phyloP scores from a whole-genome alignment of 2,329 filamentous ascomycete genomes.

The Beauveria brongniartii region DNA sequence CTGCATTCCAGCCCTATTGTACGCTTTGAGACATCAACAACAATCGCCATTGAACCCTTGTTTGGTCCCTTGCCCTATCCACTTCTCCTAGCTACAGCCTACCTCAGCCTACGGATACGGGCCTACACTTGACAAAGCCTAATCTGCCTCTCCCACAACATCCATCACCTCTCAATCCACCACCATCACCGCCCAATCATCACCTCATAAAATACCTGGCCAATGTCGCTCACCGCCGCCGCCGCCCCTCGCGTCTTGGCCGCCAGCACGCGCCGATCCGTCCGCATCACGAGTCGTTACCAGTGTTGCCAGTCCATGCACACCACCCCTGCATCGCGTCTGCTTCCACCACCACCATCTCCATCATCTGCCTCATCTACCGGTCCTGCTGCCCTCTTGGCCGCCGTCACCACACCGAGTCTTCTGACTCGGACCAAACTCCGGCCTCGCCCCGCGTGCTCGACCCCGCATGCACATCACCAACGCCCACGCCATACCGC shows the following conservation, averaged over 20 bases:
- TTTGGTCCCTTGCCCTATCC: no score
- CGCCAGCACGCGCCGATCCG: not conserved
- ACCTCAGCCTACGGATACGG: no score
- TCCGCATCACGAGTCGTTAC: not conserved
- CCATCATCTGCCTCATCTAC: not conserved
- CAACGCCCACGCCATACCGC: conserved; percentile 12
- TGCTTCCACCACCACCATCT: not conserved
- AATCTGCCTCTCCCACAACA: no score
- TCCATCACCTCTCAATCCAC: no score
- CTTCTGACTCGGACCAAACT: not conserved
- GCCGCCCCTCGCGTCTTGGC: not conserved
- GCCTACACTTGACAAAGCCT: no score
- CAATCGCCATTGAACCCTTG: no score
- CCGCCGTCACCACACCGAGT: not conserved
- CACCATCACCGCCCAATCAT: no score
- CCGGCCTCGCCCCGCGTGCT: not conserved
- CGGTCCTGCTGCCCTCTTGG: not conserved
- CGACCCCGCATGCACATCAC: not conserved
- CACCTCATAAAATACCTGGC: no score
- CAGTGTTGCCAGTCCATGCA: not conserved
- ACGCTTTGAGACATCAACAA: no score
- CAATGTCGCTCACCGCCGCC: not conserved
- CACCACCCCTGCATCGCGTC: not conserved
- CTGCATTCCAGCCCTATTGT: no score
- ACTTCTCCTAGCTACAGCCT: no score